Base-by-base conservation (phyloP, 2,329 filamentous ascomycete genomes). In the Fusarium sp. region DNA sequence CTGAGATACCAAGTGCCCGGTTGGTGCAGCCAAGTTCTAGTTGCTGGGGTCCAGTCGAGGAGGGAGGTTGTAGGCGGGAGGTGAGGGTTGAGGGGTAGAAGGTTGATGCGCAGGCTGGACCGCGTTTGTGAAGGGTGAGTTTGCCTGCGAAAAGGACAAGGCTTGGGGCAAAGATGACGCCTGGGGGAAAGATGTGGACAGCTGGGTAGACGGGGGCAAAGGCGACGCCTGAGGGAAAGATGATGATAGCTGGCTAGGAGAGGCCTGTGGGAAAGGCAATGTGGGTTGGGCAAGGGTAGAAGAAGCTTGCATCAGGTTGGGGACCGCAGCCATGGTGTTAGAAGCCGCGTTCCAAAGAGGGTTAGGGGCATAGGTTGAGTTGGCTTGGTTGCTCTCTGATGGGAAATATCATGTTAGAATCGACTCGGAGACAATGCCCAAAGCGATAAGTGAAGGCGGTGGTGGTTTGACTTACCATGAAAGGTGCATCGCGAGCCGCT, bases 401-500 rank as follows among this genome's bases (percentile, higher is more conserved):
- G 33, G 7, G 2, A 53, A 14, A 42, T 14, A 8, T 6, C 20
- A 8, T 53, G 35, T 75, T 55, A 76, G 67, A 24, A 17, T 46
- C 17, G 24, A 6, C n/a, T 55, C 35, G 3, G 24, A 56, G 31
- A 35, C 20, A 42, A 17, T 4, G 31, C 31, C 16, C 11, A n/a
- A 36, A 9, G 44, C 17, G 9, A 27, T 44, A 7, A 22, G 40
- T 12, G 40, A 22, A 44, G 22, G 44, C 4, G 24, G 44, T 11
- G 24, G 14, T n/a, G 17, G n/a, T 36, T 60, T 2, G 33, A 78
- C 86, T 72, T 81, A 90, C 89, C 88, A 67, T 90, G 89, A 76
- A 90, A 91, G 16, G 88, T 90, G 69, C 89, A 91, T 59, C 89
- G 81, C 11, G 87, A 85, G 11, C 89, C 89, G 59, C 88, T 90